These are phyloP conservation scores for Cucurbita ficifolia DNA, from an alignment of 306 rosid species.

Conservation along the genomic window DNA sequence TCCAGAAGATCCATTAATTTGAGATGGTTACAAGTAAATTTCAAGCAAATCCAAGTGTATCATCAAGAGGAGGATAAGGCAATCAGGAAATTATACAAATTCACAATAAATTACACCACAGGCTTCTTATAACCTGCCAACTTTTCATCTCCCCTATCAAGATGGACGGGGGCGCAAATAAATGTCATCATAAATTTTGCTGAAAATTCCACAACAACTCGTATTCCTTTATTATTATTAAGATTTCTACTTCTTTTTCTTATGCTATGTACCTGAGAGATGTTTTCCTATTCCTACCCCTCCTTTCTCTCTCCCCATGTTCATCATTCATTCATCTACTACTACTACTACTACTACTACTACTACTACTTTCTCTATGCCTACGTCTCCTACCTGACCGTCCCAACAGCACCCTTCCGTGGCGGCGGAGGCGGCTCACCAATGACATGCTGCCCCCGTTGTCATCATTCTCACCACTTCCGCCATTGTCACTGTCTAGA, in stretches of 20 bases:
- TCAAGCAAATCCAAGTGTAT: not conserved
- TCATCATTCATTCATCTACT: conserved; percentile 3
- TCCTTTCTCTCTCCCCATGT: conserved; percentile 12
- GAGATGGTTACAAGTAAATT: not conserved
- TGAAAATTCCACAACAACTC: not conserved
- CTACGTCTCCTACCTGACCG: conserved; percentile 79
- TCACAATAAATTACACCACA: conserved; percentile 2
- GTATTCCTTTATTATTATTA: conserved; percentile 4
- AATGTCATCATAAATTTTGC: too few species aligned
- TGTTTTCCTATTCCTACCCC: conserved; percentile 47
- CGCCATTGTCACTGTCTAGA: conserved; percentile 27
- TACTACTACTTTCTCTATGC: conserved; percentile 38
- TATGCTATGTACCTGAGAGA: conserved; percentile 26
- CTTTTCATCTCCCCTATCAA: not conserved
- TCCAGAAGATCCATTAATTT: not conserved
- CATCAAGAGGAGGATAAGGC: conserved; percentile 6
- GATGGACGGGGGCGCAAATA: too few species aligned
- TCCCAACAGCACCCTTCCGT: conserved; percentile 45
- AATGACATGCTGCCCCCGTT: conserved; percentile 44
- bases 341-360: conserved; percentile 5
- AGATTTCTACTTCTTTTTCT: not conserved
- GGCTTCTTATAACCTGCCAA: not conserved
- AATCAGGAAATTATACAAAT: conserved; percentile 8
- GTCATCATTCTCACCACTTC: conserved; percentile 10
- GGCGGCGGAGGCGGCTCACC: conserved; percentile 61